A percentile compares a stretch with the other conserved stretches of the same genome.
phyloP scores from a whole-genome alignment of 2,329 filamentous ascomycete species.

The Pestalotiopsis sp. region DNA sequence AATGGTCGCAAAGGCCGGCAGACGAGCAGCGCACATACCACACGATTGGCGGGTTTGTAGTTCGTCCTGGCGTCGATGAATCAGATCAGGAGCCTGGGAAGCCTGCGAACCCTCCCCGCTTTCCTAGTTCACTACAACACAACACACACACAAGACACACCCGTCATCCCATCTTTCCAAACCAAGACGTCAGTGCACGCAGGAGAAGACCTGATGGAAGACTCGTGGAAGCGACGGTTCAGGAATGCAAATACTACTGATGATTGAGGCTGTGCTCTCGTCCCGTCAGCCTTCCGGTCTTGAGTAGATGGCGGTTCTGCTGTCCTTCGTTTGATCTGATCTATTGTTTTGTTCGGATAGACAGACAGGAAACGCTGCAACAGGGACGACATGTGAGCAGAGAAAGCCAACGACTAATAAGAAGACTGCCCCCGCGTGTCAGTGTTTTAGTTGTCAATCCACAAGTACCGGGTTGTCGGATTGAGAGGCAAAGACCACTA shows the following conservation, averaged over 20 bases:
- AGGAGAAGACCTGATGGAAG: constrained; percentile 1
- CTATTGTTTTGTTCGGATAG: neutral
- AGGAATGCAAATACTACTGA: neutral
- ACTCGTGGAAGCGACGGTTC: constrained; percentile 2
- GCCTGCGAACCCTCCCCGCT: neutral
- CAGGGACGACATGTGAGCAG: neutral
- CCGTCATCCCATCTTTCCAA: neutral
- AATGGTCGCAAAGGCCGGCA: constrained; percentile 7
- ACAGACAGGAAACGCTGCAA: neutral
- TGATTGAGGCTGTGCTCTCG: constrained; percentile 8
- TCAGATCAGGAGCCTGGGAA: neutral
- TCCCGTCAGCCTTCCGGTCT: neutral
- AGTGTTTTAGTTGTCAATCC: neutral
- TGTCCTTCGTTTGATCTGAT: neutral
- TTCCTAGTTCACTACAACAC: neutral
- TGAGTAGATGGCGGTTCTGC: neutral
- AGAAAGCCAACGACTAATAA: neutral
- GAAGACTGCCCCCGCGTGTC: neutral
- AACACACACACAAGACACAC: neutral
- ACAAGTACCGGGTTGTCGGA: neutral
- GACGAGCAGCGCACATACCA: constrained; percentile 8
- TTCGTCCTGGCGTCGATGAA: neutral
- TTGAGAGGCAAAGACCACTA: neutral
- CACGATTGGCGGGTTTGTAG: neutral
- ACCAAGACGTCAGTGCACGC: constrained; percentile 1